Percentiles rank a stretch among this genome's conserved stretches.
Evolutionary conservation across 169 alveolate genomes (phyloP).

Genomic region (Miamiensis avidus): DNA sequence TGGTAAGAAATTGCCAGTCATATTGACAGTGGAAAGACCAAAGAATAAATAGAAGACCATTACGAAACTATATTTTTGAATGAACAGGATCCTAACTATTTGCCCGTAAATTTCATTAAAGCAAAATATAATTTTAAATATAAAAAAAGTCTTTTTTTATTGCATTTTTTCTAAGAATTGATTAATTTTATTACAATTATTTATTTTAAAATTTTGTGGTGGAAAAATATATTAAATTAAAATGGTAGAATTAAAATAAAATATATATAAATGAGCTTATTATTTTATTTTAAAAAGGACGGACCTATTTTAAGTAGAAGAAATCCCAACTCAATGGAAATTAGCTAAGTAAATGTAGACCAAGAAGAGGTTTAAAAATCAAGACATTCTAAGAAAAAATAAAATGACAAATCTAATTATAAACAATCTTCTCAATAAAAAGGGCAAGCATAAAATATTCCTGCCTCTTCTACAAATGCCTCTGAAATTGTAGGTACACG

Average conservation of each 20-base stretch:
- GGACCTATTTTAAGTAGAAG: neutral
- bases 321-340: neutral
- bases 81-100: neutral
- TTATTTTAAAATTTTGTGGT: too few species aligned
- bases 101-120: neutral
- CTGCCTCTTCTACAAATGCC: constrained; percentile 28
- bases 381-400: constrained; percentile 2
- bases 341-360: neutral
- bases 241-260: too few species aligned
- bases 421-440: neutral
- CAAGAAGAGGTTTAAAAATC: neutral
- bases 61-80: constrained; percentile 42
- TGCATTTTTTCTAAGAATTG: too few species aligned
- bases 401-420: neutral
- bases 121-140: too few species aligned
- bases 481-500: neutral
- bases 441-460: neutral
- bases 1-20: constrained; percentile 82
- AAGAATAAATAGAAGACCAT: constrained; percentile 82
- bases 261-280: too few species aligned
- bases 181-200: too few species aligned
- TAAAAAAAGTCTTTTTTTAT: too few species aligned
- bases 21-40: constrained; percentile 57
- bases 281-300: neutral
- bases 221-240: too few species aligned